These are phyloP conservation scores for Pugionium cornutum DNA, from an alignment of 345 rosid genomes.

Conservation along the genomic window DNA sequence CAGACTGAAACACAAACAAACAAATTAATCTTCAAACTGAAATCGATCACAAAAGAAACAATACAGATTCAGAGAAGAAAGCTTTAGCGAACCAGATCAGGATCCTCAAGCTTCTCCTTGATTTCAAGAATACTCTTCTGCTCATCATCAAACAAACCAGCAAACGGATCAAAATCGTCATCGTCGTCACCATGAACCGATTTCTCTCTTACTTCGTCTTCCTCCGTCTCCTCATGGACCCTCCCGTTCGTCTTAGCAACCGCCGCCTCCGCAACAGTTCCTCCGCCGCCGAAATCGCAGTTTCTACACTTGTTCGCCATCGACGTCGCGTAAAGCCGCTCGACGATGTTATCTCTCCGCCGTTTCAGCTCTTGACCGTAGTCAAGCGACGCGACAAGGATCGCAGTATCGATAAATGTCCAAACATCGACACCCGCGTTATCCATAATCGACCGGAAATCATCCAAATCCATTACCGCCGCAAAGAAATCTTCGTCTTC, in stretches of 20 bases:
- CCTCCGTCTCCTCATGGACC: constrained; percentile 44
- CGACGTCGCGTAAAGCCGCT: constrained; percentile 67
- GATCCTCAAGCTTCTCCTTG: constrained; percentile 83
- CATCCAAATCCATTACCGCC: constrained; percentile 72
- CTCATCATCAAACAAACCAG: constrained; percentile 93
- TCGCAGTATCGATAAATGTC: constrained; percentile 86
- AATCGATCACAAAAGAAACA: not conserved
- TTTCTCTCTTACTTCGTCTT: constrained; percentile 49
- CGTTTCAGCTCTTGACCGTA: constrained; percentile 62
- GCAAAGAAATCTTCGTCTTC: not conserved
- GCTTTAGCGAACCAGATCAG: constrained; percentile 64
- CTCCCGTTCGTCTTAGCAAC: constrained; percentile 43
- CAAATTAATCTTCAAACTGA: constrained; percentile 4
- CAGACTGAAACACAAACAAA: constrained; percentile 55
- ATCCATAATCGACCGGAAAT: constrained; percentile 72
- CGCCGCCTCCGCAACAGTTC: constrained; percentile 16
- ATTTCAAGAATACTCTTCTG: constrained; percentile 79
- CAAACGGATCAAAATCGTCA: constrained; percentile 75
- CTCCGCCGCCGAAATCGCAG: constrained; percentile 53
- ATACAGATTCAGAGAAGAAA: not conserved
- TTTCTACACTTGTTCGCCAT: constrained; percentile 57
- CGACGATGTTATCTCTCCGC: constrained; percentile 79
- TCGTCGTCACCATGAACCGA: constrained; percentile 55
- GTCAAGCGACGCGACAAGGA: constrained; percentile 75
- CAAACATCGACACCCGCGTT: constrained; percentile 89